These are phyloP conservation scores for Ceratocystis cubensis DNA, from an alignment of 2,329 filamentous ascomycete genomes.

Conservation along the genomic window DNA sequence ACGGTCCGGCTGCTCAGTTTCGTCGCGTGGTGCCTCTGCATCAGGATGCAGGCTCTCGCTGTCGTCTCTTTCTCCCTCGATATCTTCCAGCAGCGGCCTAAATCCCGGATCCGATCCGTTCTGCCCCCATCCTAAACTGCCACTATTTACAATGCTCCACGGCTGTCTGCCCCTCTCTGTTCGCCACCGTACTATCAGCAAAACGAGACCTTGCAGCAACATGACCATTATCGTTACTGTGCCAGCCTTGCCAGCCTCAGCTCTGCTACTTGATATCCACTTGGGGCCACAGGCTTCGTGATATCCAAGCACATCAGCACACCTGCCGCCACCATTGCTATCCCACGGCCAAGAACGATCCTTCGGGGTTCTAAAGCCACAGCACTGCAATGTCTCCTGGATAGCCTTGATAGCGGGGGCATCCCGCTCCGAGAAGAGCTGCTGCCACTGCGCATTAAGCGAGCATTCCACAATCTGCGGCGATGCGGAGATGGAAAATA, in stretches of 20 bases:
- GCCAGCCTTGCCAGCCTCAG: constrained; percentile 39
- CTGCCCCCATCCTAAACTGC: not conserved
- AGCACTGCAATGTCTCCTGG: constrained; percentile 55
- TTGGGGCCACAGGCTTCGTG: constrained; percentile 37
- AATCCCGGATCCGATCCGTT: not conserved
- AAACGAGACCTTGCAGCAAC: constrained; percentile 40
- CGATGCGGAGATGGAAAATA: constrained; percentile 24
- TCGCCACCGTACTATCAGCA: constrained; percentile 29
- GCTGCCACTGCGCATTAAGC: constrained; percentile 23
- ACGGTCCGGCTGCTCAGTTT: not conserved
- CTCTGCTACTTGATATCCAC: constrained; percentile 35
- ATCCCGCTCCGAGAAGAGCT: constrained; percentile 33
- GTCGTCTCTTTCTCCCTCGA: not conserved
- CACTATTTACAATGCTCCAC: not conserved
- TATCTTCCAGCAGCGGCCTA: constrained; percentile 4
- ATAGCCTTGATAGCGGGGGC: constrained; percentile 41
- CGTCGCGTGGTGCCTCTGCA: not conserved
- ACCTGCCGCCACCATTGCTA: constrained; percentile 28
- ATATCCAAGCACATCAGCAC: constrained; percentile 37
- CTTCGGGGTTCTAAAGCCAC: constrained; percentile 44
- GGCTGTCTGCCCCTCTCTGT: not conserved
- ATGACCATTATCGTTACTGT: constrained; percentile 44
- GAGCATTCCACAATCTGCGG: constrained; percentile 20
- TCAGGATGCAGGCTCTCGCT: not conserved
- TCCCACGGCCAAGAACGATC: constrained; percentile 55